Evolutionary conservation across 2,329 filamentous ascomycete species (phyloP), one percentile per base, ranked within the genome.

Genomic region (Pestalotiopsis sp.): DNA sequence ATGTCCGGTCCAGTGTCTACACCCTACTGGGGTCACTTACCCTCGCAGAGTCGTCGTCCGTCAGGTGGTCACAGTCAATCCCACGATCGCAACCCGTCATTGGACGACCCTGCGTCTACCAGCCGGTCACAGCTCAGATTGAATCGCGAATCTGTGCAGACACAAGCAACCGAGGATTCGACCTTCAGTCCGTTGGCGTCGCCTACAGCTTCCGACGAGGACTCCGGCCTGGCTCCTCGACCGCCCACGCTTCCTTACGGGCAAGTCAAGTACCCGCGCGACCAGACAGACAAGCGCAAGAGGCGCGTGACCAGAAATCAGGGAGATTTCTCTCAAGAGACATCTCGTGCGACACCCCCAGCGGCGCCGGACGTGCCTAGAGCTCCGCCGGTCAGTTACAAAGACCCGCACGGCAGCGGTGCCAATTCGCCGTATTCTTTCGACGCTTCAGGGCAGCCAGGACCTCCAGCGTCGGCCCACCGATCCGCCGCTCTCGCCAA

Each of bases 341-440:
- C 75, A 41, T 70, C 73, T 72, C 71, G 77, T 62, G 75, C 81
- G 5, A 76, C 81, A 59, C 83, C 80, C 12, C 85, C 88, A 20
- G 81, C 83, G 64, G 88, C 87, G 41, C 88, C 91, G 71, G 90
- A 92, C 72, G 87, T 85, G 36, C 88, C 90, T 67, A 85, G 84
- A 74, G 85, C 82, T 9, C 88, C 88, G 52, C 88, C 91, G 4
- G 74, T 85, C 45, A 89, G 86, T 75, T 90, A 88, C 77, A 85
- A 81, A 70, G 81, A 85, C 41, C 84, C 86, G 9, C 81, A 84
- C 72, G 81, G 79, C 55, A 81, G 79, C 71, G 78, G 79, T 61
- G 79, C 75, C 20, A 72, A 31, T 55, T 68, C 74, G 20, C 72
- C 77, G 5, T 77, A 79, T 65, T 76, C 74, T 27, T 76, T 77